Base-by-base conservation (phyloP, 2,329 filamentous ascomycete species). In the Pleoardoris graminearum region DNA sequence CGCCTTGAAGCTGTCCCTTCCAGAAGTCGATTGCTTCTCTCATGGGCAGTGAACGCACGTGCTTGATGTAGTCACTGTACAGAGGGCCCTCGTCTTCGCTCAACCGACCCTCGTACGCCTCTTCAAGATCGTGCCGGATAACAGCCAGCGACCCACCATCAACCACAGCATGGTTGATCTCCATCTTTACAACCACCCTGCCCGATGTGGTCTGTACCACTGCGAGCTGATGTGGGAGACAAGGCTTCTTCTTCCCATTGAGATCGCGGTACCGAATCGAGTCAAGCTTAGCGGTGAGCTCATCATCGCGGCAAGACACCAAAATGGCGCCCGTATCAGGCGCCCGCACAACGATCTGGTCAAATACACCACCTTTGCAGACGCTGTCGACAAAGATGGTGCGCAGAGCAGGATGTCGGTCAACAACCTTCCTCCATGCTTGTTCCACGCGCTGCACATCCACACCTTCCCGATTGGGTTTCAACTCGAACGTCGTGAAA, bases 1-100 rank as follows among this genome's bases (percentile, higher is more conserved):
- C 55, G 21, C 66, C 68, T 14, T 54, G 50, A 17, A 72, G 66
- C 41, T 67, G 62, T 5, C 59, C 48, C 44, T 66, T 70, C 70
- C 70, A 73, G 55, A 65, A 72, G 21, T 60, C 50, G 29, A 68
- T 54, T 4, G 65, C 66, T 3, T 57, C 55, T 7, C 51, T 56
- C 4, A 59, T 45, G 5, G 65, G 57, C 0, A 66, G 51, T 16
- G 55, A 54, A 7, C 60, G 60, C 8, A 72, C 46, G 41, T 72
- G 69, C 36, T 64, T 67, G 57, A 72, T 71, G 49, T 72, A 72
- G 36, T 70, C 68, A 43, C 68, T 71, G 55, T 70, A 72, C 11
- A 68, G 54, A 4, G 69, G 69, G 1, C 67, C 67, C 44, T 62
- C 63, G 0, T 64, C 58, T 1, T 58, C 54, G 1, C 59, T 48